These are phyloP conservation scores for Excoecaria cochinchinensis DNA, from an alignment of 345 rosid genomes.

Conservation along the genomic window DNA sequence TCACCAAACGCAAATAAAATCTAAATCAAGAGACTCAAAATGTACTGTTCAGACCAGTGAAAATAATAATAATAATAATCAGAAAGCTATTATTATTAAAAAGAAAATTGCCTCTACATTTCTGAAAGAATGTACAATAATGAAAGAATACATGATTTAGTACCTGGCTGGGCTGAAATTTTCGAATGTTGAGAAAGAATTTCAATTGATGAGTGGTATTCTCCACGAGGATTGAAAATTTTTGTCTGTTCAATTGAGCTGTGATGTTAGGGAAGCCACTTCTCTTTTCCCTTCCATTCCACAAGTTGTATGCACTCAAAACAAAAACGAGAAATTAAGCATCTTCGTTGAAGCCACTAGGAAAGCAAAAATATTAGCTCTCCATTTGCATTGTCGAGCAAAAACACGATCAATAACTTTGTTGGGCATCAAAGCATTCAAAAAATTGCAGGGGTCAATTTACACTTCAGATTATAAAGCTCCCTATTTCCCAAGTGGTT, in stretches of 20 bases:
- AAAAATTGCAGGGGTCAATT: background rate
- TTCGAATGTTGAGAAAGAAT: slow-evolving; percentile 24
- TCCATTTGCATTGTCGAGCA: slow-evolving; percentile 3
- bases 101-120: slow-evolving; percentile 27
- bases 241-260: slow-evolving; percentile 2
- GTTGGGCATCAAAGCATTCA: background rate
- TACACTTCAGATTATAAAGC: background rate
- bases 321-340: slow-evolving; percentile 7
- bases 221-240: slow-evolving; percentile 1
- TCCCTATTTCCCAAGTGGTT: slow-evolving; percentile 55
- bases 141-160: slow-evolving; percentile 18
- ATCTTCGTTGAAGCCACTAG: slow-evolving; percentile 16
- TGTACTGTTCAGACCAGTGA: no score
- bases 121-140: slow-evolving; percentile 31
- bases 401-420: background rate
- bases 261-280: slow-evolving; percentile 1
- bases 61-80: background rate
- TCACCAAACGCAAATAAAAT: no score
- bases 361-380: slow-evolving; percentile 8
- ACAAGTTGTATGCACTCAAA: background rate
- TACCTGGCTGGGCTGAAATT: slow-evolving; percentile 7
- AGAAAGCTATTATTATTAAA: background rate
- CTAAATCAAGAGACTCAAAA: no score
- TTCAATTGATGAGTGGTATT: background rate
- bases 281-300: slow-evolving; percentile 11